phyloP scores from a whole-genome alignment of 805 yeast genomes.

The Kuraishia piskuri region DNA sequence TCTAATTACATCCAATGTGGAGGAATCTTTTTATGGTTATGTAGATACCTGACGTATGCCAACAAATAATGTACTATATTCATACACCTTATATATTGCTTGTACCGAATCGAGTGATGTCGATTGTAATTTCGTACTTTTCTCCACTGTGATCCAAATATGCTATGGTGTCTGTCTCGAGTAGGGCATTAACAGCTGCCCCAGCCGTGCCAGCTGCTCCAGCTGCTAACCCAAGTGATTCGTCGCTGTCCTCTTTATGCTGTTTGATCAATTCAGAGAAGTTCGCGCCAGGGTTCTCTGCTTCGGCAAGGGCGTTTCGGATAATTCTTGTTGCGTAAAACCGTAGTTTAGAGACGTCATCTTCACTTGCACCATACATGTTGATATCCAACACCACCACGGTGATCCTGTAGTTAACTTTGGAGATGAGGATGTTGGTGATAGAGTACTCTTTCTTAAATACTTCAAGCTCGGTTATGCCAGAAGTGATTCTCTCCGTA shows the following conservation, averaged over 20 bases:
- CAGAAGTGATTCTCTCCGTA: constrained; percentile 31
- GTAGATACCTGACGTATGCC: too few species aligned
- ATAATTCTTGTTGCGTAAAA: constrained; percentile 39
- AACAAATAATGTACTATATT: neutral
- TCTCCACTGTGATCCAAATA: constrained; percentile 19
- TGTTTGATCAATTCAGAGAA: neutral
- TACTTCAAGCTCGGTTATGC: constrained; percentile 37
- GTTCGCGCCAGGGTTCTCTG: neutral
- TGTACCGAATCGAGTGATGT: constrained; percentile 15
- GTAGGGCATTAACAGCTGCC: neutral
- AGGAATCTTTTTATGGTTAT: too few species aligned
- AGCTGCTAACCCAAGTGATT: neutral
- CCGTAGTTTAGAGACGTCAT: constrained; percentile 53
- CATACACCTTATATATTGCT: neutral
- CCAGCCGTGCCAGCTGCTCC: neutral
- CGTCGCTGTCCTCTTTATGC: neutral
- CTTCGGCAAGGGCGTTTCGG: constrained; percentile 11
- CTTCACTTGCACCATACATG: constrained; percentile 66
- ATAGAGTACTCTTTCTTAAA: constrained; percentile 44
- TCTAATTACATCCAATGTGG: too few species aligned
- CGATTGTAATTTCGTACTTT: constrained; percentile 34
- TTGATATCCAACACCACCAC: constrained; percentile 45
- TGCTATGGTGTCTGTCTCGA: constrained; percentile 18
- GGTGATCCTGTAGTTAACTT: constrained; percentile 53
- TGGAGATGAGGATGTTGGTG: constrained; percentile 42